A percentile compares a stretch with the other conserved stretches of the same genome.
Conservation (phyloP, 345 rosid species). For the Erysimum cheiranthoides region DNA sequence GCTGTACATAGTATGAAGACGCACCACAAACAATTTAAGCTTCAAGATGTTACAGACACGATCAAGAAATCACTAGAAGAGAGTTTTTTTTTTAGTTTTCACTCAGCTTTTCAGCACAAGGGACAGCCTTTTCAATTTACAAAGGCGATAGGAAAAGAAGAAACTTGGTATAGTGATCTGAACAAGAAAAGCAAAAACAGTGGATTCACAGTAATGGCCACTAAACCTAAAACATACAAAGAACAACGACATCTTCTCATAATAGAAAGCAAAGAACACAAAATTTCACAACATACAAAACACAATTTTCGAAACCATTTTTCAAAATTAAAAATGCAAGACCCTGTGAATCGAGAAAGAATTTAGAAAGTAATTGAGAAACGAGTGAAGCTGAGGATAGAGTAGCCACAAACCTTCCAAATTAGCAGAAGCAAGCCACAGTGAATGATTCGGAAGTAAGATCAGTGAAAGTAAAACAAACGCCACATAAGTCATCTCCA, state of each 20-base stretch:
- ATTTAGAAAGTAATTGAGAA: background rate
- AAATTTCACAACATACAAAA: background rate
- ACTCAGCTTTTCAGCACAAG: background rate
- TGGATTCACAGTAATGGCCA: constrained; percentile 30
- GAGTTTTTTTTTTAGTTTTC: background rate
- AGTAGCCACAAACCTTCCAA: constrained; percentile 42
- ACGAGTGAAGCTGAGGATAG: background rate
- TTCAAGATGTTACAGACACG: constrained; percentile 9
- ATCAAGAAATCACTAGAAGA: constrained; percentile 4
- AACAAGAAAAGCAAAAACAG: constrained; percentile 21
- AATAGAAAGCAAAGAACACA: background rate
- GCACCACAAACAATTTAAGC: constrained; percentile 2
- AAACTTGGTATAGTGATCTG: constrained; percentile 27
- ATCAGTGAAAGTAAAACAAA: constrained; percentile 31
- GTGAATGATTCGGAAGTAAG: constrained; percentile 27
- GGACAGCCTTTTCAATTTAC: background rate
- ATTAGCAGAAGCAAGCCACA: constrained; percentile 46
- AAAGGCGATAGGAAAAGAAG: constrained; percentile 20
- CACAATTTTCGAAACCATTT: background rate
- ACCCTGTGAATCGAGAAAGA: background rate
- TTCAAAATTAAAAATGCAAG: constrained; percentile 24
- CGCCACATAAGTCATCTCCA: background rate
- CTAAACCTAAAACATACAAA: constrained; percentile 6
- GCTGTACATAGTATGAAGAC: background rate
- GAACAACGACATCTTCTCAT: constrained; percentile 6